phyloP scores from a whole-genome alignment of 495 filamentous ascomycete genomes.

The Aspergillus affinis region DNA sequence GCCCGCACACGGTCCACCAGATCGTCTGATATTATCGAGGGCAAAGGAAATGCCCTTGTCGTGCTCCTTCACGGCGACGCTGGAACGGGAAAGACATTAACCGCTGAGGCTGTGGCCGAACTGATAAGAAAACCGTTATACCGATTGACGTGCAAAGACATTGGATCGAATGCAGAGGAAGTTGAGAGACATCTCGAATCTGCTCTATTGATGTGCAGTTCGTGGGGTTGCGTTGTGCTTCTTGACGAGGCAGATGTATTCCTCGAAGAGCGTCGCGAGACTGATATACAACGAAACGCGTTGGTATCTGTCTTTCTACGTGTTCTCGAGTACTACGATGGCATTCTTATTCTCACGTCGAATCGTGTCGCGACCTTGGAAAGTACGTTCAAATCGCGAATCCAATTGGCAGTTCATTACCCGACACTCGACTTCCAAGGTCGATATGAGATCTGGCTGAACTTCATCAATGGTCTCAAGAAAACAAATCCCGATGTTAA shows the following conservation, averaged over 20 bases:
- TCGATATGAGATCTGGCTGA: slow-evolving; percentile 35
- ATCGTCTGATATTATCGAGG: slow-evolving; percentile 24
- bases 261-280: slow-evolving; percentile 40
- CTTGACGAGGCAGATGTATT: slow-evolving; percentile 61
- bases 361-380: slow-evolving; percentile 52
- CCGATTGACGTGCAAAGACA: slow-evolving; percentile 31
- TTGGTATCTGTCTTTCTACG: slow-evolving; percentile 56
- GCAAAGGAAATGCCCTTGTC: slow-evolving; percentile 45
- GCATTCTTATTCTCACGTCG: slow-evolving; percentile 35
- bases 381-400: slow-evolving; percentile 49
- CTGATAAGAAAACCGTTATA: slow-evolving; percentile 25
- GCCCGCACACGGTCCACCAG: background rate
- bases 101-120: slow-evolving; percentile 37
- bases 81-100: slow-evolving; percentile 41
- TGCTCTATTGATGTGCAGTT: slow-evolving; percentile 28
- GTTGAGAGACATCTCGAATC: slow-evolving; percentile 44
- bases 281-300: slow-evolving; percentile 48
- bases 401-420: slow-evolving; percentile 35
- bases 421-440: background rate
- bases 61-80: slow-evolving; percentile 54
- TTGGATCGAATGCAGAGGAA: slow-evolving; percentile 37
- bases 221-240: slow-evolving; percentile 51
- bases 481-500: background rate
- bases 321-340: slow-evolving; percentile 56
- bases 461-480: slow-evolving; percentile 23